Conservation (phyloP, 2,329 filamentous ascomycete species). For the Dactylellina drechsleri region DNA sequence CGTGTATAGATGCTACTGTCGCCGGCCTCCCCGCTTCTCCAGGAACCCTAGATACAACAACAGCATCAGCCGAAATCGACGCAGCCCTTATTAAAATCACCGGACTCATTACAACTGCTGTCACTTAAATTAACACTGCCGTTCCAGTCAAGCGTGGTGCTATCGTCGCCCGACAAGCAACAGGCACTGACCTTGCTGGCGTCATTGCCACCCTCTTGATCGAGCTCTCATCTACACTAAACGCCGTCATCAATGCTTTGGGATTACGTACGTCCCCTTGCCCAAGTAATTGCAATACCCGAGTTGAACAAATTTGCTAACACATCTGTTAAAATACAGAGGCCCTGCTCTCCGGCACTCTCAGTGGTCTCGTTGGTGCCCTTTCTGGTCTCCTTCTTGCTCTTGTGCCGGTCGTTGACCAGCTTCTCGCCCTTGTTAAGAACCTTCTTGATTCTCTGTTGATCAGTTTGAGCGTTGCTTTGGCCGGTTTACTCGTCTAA, state of each 20-base stretch:
- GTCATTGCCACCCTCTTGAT: constrained; percentile 20
- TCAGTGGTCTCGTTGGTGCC: constrained; percentile 30
- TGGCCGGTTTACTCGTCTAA: constrained; percentile 33
- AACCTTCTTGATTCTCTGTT: constrained; percentile 22
- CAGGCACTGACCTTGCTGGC: constrained; percentile 12
- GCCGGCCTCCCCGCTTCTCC: constrained; percentile 9
- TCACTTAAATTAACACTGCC: constrained; percentile 11
- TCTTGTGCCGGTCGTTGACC: constrained; percentile 33
- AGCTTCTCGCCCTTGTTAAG: constrained; percentile 21
- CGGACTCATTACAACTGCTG: constrained; percentile 7
- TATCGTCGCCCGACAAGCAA: constrained; percentile 4
- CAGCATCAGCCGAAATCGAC: constrained; percentile 18
- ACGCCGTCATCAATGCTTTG: constrained; percentile 28
- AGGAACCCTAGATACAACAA: background rate
- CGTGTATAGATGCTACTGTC: constrained; percentile 16
- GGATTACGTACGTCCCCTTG: constrained; percentile 31
- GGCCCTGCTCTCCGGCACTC: constrained; percentile 28
- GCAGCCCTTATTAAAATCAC: constrained; percentile 18
- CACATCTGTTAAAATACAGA: background rate
- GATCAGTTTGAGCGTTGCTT: constrained; percentile 26
- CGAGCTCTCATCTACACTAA: constrained; percentile 30
- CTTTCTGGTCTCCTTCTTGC: constrained; percentile 35
- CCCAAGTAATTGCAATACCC: background rate
- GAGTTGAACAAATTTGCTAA: constrained; percentile 1
- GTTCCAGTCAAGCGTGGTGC: background rate